Evolutionary conservation across 495 filamentous ascomycete genomes (phyloP), one percentile per base, ranked within the genome.

Genomic region (Tuber umbilicatum): DNA sequence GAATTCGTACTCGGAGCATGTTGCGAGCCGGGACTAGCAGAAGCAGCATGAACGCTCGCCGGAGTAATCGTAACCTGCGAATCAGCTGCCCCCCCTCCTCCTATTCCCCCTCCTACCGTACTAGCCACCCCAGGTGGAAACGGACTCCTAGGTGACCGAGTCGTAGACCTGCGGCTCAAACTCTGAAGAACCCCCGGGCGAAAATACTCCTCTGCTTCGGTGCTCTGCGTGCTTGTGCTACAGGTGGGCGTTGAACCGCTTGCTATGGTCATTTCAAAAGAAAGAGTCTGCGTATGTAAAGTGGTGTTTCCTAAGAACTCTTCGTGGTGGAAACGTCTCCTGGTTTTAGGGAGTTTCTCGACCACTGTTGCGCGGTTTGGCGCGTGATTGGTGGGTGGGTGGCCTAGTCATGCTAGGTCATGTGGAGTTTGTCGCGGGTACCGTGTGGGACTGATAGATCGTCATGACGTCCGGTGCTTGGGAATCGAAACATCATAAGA

Each of bases 231-330:
- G 41, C 76, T 79, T 31, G 77, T 69, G 21, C 77, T 79, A 45
- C 71, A 74, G 16, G 75, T 72, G 55, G 77, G 77, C 38, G 75
- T 70, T 17, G 77, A 74, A 39, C 75, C 75, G 17, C 77, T 79
- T 23, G 77, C 77, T 69, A 79, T 71, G 45, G 71, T 72, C 77
- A 79, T 79, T 2, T 40, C 37, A 69, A 39, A 45, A 60, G 23
- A 27, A 60, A 31, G 12, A 27, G 9, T 10, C 16, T 0, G n/a
- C 0, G 50, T 3, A 60, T 31, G 16, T 60, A 60, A 60, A 16
- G n/a, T 60, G 10, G 50, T 14, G n/a, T 31, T 4, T 27, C n/a
- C n/a, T 31, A 12, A 16, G n/a, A 0, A 16, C n/a, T 31, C n/a
- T 14, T 60, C 2, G n/a, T 60, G n/a, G n/a, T 60, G 50, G 50